A percentile compares a stretch with the other conserved stretches of the same genome.
Evolutionary conservation across 306 rosid species (phyloP).

Genomic region (Begonia masoniana): DNA sequence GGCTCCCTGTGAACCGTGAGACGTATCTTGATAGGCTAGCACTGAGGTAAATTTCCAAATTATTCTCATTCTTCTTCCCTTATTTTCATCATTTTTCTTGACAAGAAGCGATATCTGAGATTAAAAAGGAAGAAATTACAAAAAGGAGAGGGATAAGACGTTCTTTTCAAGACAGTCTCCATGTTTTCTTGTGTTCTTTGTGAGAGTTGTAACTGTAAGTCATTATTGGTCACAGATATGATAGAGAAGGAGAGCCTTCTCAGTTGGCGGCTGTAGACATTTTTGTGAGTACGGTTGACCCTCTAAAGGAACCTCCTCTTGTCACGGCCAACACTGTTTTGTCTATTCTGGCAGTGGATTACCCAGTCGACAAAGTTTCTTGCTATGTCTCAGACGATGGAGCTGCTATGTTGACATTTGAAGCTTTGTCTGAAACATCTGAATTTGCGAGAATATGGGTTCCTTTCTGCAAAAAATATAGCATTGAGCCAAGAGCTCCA

Average conservation of each 20-base stretch:
- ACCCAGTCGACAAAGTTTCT: slow-evolving; percentile 94
- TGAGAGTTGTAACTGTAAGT: slow-evolving; percentile 1
- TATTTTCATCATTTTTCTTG: not conserved
- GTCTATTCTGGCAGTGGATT: slow-evolving; percentile 92
- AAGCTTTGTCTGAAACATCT: slow-evolving; percentile 86
- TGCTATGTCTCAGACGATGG: slow-evolving; percentile 99
- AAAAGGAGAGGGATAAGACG: too few species aligned
- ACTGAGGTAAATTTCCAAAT: slow-evolving; percentile 36
- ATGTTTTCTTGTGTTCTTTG: too few species aligned
- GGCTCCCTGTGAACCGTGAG: slow-evolving; percentile 98
- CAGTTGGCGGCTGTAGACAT: slow-evolving; percentile 94
- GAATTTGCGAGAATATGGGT: slow-evolving; percentile 97
- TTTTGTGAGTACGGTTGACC: slow-evolving; percentile 97
- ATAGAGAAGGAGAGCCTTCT: slow-evolving; percentile 91
- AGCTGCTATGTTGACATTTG: slow-evolving; percentile 95
- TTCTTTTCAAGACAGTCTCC: too few species aligned
- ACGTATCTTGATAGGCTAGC: slow-evolving; percentile 94
- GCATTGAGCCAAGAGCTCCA: slow-evolving; percentile 94
- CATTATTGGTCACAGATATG: slow-evolving; percentile 50
- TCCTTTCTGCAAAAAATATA: slow-evolving; percentile 77
- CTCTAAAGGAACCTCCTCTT: slow-evolving; percentile 93
- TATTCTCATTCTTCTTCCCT: not conserved
- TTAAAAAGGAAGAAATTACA: not conserved
- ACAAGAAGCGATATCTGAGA: not conserved
- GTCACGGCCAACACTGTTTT: slow-evolving; percentile 94